Evolutionary conservation across 2,329 filamentous ascomycete genomes (phyloP), one percentile per base, ranked within the genome.

Genomic region (Leptodontidium sp.): DNA sequence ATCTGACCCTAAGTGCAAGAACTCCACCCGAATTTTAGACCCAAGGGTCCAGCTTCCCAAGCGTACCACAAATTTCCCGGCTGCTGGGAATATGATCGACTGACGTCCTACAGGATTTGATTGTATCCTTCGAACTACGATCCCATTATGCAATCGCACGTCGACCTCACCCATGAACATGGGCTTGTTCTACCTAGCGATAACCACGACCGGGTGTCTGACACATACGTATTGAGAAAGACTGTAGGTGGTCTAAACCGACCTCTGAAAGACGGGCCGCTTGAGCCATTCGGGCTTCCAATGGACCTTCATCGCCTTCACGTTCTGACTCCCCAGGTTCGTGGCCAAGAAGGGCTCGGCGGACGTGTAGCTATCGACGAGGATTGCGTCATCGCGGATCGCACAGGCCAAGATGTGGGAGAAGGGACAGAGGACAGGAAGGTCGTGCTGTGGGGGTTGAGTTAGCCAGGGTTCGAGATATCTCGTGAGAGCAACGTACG

Each of bases 381-480:
- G 61, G 64, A 74, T 70, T 26, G 65, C 59, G 49, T 71, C 32
- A 59, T 75, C 69, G 17, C 66, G 61, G 61, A 75, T 71, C 24
- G 68, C 65, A n/a, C 64, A 61, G 49, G 64, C 61, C 43, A 75
- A 64, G 24, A 75, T 69, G 15, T 74, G 38, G 45, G 64, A 69
- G 69, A 75, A 72, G 26, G 70, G 73, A 53, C 59, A 75, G 43
- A 75, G 72, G 50, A 75, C 75, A 15, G 73, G 68, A 29, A 70
- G 64, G 43, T 67, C 45, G 47, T 73, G 70, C 57, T 75, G 68
- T 15, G 65, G 21, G 61, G 32, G 24, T 21, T 61, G 29, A 49
- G 47, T 67, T 62, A 67, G 65, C 32, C 29, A 47, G 7, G 35
- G 17, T 38, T 11, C 15, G 26, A 52, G 14, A 7, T 17, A 52